Evolutionary conservation across 345 rosid genomes (phyloP).

Genomic region (Gossypium rotundifolium): DNA sequence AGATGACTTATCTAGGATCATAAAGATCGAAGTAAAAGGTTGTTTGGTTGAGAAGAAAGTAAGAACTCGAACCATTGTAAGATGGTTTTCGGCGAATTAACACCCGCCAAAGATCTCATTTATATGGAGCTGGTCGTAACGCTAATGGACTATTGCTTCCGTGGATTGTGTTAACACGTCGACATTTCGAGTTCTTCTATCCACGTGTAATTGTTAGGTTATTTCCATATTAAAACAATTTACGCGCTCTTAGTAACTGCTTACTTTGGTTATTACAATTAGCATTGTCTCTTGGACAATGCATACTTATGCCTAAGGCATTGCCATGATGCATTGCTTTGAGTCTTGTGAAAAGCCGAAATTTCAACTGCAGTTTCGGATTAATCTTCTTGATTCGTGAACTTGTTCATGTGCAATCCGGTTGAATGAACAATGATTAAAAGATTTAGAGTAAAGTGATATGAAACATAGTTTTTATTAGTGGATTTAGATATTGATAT

Average conservation of each 20-base stretch:
- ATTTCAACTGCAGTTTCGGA: too few relatives aligned
- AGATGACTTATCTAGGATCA: background rate
- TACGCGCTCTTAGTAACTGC: background rate
- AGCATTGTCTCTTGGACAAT: too few relatives aligned
- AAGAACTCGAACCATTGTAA: background rate
- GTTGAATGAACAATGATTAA: too few relatives aligned
- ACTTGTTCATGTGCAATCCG: too few relatives aligned
- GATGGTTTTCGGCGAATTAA: background rate
- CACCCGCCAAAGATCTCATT: background rate
- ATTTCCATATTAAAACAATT: background rate
- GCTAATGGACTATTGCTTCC: background rate
- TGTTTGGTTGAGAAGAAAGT: background rate
- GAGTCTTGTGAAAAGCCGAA: too few relatives aligned
- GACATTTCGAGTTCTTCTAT: background rate
- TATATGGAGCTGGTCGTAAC: background rate
- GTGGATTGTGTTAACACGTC: background rate
- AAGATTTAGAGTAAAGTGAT: too few relatives aligned
- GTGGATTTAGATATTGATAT: too few relatives aligned
- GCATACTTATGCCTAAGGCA: too few relatives aligned
- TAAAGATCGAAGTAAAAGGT: background rate
- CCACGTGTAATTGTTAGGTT: background rate
- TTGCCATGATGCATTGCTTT: too few relatives aligned
- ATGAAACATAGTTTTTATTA: too few relatives aligned
- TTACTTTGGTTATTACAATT: background rate
- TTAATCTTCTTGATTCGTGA: too few relatives aligned